Evolutionary conservation across 2,329 filamentous ascomycete genomes (phyloP).

Genomic region (Alternaria alternata): DNA sequence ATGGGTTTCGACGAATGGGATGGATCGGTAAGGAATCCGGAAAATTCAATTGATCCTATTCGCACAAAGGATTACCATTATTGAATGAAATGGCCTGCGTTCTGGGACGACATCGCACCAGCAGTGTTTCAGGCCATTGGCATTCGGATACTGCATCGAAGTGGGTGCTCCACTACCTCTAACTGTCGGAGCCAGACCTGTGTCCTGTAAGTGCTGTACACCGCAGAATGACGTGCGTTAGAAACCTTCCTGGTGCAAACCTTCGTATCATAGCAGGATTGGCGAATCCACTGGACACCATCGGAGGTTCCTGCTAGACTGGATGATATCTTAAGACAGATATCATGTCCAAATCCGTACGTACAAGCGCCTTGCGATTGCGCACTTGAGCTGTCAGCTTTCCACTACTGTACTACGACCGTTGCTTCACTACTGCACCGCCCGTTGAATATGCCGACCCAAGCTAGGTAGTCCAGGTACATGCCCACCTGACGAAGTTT

Average conservation of each 20-base stretch:
- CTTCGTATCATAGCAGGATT: constrained; percentile 8
- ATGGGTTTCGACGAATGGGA: constrained; percentile 14
- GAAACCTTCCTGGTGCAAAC: constrained; percentile 7
- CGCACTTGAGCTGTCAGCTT: constrained; percentile 7
- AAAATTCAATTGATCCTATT: constrained; percentile 5
- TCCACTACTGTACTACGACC: constrained; percentile 6
- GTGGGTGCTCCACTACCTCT: constrained; percentile 1
- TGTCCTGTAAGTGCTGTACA: constrained; percentile 6
- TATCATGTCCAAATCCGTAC: neutral
- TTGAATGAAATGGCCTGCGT: constrained; percentile 3
- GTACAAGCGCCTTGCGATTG: constrained; percentile 1
- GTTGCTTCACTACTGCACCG: constrained; percentile 12
- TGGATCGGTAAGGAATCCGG: constrained; percentile 14
- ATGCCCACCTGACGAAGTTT: constrained; percentile 3
- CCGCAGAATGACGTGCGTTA: constrained; percentile 16
- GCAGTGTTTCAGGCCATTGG: constrained; percentile 16
- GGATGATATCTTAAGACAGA: neutral
- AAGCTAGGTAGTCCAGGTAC: constrained; percentile 8
- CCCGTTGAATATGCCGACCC: constrained; percentile 4
- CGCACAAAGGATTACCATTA: constrained; percentile 6
- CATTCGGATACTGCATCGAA: constrained; percentile 5
- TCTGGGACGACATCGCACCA: constrained; percentile 13
- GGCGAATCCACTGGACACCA: constrained; percentile 7
- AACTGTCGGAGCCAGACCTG: neutral
- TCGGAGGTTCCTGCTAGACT: constrained; percentile 5